Percentiles rank a stretch among this genome's conserved stretches.
Conservation (phyloP, 345 rosid genomes). For the Combretum micranthum region DNA sequence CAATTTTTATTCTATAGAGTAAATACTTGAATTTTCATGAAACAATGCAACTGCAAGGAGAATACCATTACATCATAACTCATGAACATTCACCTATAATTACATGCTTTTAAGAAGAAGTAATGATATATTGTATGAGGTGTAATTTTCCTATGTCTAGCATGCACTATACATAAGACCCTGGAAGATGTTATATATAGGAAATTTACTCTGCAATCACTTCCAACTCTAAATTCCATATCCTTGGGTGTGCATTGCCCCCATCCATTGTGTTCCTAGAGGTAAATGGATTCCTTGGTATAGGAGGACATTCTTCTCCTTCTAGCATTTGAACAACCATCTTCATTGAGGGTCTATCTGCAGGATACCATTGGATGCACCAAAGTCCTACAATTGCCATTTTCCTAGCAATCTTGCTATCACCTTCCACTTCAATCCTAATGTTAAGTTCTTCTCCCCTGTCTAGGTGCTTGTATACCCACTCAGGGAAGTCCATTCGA, state of each 20-base stretch:
- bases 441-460: conserved; percentile 5
- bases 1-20: too few species aligned
- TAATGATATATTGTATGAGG: too few species aligned
- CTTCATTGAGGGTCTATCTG: conserved; percentile 18
- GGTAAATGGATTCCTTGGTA: conserved; percentile 12
- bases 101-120: too few species aligned
- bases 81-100: too few species aligned
- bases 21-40: too few species aligned
- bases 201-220: not conserved
- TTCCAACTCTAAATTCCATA: not conserved
- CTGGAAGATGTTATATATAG: too few species aligned
- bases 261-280: not conserved
- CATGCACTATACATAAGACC: too few species aligned
- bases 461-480: conserved; percentile 9
- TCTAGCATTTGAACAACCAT: conserved; percentile 19
- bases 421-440: conserved; percentile 2
- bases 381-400: conserved; percentile 12
- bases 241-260: not conserved
- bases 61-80: too few species aligned
- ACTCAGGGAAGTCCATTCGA: conserved; percentile 10
- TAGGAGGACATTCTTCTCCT: conserved; percentile 2
- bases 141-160: too few species aligned
- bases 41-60: too few species aligned
- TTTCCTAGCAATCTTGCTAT: conserved; percentile 14
- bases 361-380: conserved; percentile 21